Evolutionary conservation across 2,329 filamentous ascomycete species (phyloP).

Genomic region (Metarhizium humberi): DNA sequence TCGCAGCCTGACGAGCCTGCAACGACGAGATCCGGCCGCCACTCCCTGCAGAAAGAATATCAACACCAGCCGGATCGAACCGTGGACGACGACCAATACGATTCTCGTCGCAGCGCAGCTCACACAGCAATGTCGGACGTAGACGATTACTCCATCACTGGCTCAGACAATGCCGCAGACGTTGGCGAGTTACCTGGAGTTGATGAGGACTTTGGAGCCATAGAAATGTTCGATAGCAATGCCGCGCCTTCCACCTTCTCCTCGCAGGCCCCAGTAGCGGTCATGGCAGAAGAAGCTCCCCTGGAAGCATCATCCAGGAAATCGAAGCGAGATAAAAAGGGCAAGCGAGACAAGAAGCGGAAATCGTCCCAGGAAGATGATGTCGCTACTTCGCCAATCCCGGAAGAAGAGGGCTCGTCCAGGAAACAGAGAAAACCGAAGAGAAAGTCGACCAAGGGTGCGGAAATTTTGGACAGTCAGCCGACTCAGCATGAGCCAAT

Average conservation of each 20-base stretch:
- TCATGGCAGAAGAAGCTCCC: conserved; percentile 17
- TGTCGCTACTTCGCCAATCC: conserved; percentile 6
- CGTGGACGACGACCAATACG: neutral
- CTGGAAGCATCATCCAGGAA: conserved; percentile 13
- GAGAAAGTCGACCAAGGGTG: conserved; percentile 8
- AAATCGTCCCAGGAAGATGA: conserved; percentile 6
- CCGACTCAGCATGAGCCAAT: neutral
- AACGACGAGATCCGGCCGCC: conserved; percentile 6
- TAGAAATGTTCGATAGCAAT: conserved; percentile 31
- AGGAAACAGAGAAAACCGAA: conserved; percentile 18
- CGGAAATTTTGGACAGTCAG: conserved; percentile 6
- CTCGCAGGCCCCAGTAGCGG: conserved; percentile 21
- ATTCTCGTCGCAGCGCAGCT: conserved; percentile 1
- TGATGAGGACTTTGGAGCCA: conserved; percentile 24
- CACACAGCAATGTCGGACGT: conserved; percentile 14
- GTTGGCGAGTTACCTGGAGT: conserved; percentile 12
- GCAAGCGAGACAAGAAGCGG: conserved; percentile 17
- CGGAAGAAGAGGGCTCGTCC: conserved; percentile 7
- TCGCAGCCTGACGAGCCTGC: conserved; percentile 15
- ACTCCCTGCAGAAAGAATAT: neutral
- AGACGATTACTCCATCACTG: conserved; percentile 12
- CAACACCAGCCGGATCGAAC: neutral
- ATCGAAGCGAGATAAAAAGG: conserved; percentile 23
- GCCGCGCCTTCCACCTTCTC: conserved; percentile 20
- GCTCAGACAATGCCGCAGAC: conserved; percentile 14